Base-by-base conservation (phyloP, 2,329 filamentous ascomycete species). In the Calonectria pteridis region DNA sequence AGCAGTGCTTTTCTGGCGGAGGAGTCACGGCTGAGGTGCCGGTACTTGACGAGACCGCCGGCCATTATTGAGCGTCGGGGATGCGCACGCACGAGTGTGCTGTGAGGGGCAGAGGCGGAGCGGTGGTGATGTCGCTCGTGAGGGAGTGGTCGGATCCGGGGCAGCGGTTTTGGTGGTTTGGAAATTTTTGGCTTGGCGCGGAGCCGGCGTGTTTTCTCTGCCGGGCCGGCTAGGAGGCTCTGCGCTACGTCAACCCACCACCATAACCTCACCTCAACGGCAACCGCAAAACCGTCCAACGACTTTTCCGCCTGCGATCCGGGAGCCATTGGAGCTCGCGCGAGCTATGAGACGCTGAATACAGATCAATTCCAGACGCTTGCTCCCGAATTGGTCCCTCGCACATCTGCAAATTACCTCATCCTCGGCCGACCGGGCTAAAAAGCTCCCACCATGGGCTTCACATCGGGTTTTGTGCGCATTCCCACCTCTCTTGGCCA, bases 1-100 rank as follows among this genome's bases (percentile, higher is more conserved):
- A 99, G 93, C 79, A 99, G 92, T 67, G 97, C 96, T 87, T 96
- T 92, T 84, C 97, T 92, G 84, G 98, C 97, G 69, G 96, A 89
- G 66, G 95, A 98, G 78, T 92, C 90, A 80, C 97, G 95, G 86
- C 93, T 93, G 75, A 99, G 89, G 85, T 97, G 94, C 79, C 97
- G 93, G 87, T 96, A 98, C 88, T 95, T 97, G 84, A 95, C 91
- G 77, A 92, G 89, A 78, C 94, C 95, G 81, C 95, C 95, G 77
- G 95, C 95, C 96, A 98, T 98, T 79, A 73, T 83, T 53, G 65
- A n/a, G 75, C 40, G 64, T 35, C 29, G 26, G 55, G 78, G 75
- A 71, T 51, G 62, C 35, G 67, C 66, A 46, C 53, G 43, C 66
- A 31, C 59, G 40, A 49, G 1, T 26, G 58, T 18, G 29, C 58